These are phyloP conservation scores for Moesziomyces globuligerus DNA, from an alignment of 1,284 basidiomycete species.

Conservation along the genomic window DNA sequence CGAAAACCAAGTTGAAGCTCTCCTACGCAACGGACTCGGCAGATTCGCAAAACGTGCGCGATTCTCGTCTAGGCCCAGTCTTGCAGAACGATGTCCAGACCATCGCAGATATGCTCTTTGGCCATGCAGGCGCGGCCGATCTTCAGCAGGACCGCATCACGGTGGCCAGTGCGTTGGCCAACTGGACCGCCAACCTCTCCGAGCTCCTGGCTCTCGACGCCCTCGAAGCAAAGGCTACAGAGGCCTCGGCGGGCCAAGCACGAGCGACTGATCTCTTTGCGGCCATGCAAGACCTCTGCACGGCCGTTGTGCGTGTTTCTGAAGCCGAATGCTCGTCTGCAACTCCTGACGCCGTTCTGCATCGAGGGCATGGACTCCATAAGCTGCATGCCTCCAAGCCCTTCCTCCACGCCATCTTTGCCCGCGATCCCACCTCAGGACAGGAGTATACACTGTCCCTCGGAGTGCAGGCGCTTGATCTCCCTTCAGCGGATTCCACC, in stretches of 20 bases:
- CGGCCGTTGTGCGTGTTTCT: constrained; percentile 7
- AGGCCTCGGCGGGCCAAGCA: constrained; percentile 7
- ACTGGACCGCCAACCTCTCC: constrained; percentile 34
- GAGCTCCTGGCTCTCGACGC: constrained; percentile 30
- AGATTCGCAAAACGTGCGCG: constrained; percentile 18
- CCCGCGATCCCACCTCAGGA: constrained; percentile 17
- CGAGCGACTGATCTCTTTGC: constrained; percentile 29
- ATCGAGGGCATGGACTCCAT: constrained; percentile 37
- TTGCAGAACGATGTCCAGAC: constrained; percentile 32
- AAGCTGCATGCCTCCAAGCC: constrained; percentile 20
- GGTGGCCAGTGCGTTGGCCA: constrained; percentile 16
- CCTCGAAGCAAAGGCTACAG: constrained; percentile 28
- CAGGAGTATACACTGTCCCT: constrained; percentile 33
- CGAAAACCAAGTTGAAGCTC: constrained; percentile 37
- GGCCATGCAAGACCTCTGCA: constrained; percentile 34
- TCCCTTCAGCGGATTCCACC: constrained; percentile 16
- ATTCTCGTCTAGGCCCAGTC: constrained; percentile 27
- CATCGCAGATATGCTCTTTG: constrained; percentile 37
- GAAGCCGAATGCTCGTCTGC: constrained; percentile 25
- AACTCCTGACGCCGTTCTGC: constrained; percentile 8
- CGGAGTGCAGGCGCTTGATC: constrained; percentile 26
- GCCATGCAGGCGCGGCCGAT: background rate
- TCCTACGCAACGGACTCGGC: constrained; percentile 45
- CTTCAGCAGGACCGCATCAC: constrained; percentile 13
- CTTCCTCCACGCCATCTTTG: constrained; percentile 32